Evolutionary conservation across 1,139 yeast species (phyloP), one percentile per base, ranked within the genome.

Genomic region (Magnusiomyces sp.): DNA sequence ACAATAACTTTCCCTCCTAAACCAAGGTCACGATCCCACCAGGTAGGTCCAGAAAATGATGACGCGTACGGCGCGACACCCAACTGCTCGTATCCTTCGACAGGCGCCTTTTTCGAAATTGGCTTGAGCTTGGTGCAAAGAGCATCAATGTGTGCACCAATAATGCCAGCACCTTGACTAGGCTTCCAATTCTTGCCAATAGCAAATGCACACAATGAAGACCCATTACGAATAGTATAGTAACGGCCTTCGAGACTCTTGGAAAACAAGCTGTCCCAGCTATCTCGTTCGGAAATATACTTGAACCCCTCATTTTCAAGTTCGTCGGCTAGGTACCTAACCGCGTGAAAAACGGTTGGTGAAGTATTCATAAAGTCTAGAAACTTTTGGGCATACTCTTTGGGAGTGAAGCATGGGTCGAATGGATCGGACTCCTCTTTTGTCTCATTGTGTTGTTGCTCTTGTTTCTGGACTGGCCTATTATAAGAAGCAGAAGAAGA

Each of bases 1-100:
- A 84, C 81, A 62, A 87, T 80, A 2, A 92, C 92, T 59, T 97
- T 77, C 36, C 98, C 98, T 16, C 95, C 97, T 57, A 90, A 71
- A 27, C 95, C 81, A 57, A 92, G 75, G 65, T 92, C 97, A 55
- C 97, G 80, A 67, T 92, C 98, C 73, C 94, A 90, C 94, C 94
- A 84, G 32, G 85, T 60, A 88, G 72, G 55, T 39, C 55, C 53
- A 40, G 57, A 92, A 82, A 61, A 85, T 44, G 92, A 87, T 32
- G 97, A 97, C 42, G 97, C 95, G 62, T 92, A 92, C 46, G 90
- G 85, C 59, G 95, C 97, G 9, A 90, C 94, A 31, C 95, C 97
- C 36, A 92, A 77, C 66, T 87, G 94, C 57, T 82, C 77, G 62
- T 79, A 90, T 1, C 95, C 95, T 61, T 88, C 73, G 9, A 61